Evolutionary conservation across 2,329 filamentous ascomycete species (phyloP), one percentile per base, ranked within the genome.

Genomic region (Epicoccum sorghinum): DNA sequence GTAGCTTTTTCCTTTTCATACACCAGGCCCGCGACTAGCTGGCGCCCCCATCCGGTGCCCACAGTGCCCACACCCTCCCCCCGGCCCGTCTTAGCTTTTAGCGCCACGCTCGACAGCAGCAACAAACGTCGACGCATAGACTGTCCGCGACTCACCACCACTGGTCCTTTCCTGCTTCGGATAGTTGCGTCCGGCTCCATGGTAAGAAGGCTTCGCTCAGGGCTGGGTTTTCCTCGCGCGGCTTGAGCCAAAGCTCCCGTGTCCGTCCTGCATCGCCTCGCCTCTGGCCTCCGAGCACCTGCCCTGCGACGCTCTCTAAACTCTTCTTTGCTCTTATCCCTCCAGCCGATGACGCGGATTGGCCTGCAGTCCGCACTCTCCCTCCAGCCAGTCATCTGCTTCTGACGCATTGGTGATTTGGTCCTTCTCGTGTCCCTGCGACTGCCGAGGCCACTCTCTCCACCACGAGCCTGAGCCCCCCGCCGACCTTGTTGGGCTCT

Each of bases 241-340:
- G 68, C 66, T 63, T 71, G 65, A 64, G 63, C 60, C 52, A 57
- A 55, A 60, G 64, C 60, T 69, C 60, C 66, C 66, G 18, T 18
- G 18, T 18, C 18, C 18, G 61, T 67, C 60, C 62, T 66, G 62
- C 59, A 66, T 64, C 62, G 58, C 65, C 59, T 64, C 62, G 58
- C 65, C 59, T 67, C 56, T 68, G 62, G 64, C 57, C 61, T 66
- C 57, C 63, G 54, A 62, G 54, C 59, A 54, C 58, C 61, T 59
- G 62, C 68, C 67, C 70, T 72, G 67, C 69, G 64, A 71, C 69
- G 65, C 68, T 70, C 66, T 61, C 69, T 61, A 69, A 72, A 70
- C 70, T 66, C 66, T 64, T 66, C 57, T 18, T 18, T 18, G 18
- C 18, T 58, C 53, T 60, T 55, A 48, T 56, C 61, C 57, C 54